Conservation (phyloP, 495 filamentous ascomycete species). For the Evansstolkia leycettana region DNA sequence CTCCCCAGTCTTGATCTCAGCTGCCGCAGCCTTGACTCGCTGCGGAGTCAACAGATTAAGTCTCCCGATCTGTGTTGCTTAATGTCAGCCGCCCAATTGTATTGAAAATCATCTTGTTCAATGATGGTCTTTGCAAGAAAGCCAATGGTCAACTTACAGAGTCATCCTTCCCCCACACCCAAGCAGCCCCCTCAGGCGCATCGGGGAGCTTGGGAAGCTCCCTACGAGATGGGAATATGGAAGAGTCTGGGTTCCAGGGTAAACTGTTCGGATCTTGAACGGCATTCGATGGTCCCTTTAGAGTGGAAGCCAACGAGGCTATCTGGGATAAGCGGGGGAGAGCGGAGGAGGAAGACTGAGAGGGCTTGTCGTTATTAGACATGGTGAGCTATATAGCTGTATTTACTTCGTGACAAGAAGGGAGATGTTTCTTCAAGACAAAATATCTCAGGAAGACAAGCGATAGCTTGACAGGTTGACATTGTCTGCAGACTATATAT, state of each 20-base stretch:
- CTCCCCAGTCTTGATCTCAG: constrained; percentile 41
- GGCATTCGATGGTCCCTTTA: background rate
- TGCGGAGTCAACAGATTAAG: constrained; percentile 47
- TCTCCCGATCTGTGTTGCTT: constrained; percentile 28
- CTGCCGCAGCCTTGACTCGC: constrained; percentile 36
- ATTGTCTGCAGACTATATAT: too few species aligned
- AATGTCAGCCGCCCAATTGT: too few species aligned
- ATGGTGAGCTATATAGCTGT: too few species aligned
- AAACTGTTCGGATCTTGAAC: constrained; percentile 20
- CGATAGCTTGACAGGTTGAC: too few species aligned
- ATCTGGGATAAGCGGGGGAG: too few species aligned
- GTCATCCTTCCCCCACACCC: constrained; percentile 54
- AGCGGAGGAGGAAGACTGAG: too few species aligned
- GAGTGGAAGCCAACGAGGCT: background rate
- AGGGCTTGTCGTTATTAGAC: too few species aligned
- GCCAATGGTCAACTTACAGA: constrained; percentile 18
- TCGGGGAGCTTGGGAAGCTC: constrained; percentile 36
- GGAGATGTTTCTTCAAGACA: too few species aligned
- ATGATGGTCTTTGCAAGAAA: too few species aligned
- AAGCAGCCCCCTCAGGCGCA: constrained; percentile 39
- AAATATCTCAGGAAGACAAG: too few species aligned
- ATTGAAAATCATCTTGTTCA: too few species aligned
- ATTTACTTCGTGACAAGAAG: too few species aligned
- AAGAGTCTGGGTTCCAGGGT: constrained; percentile 42
- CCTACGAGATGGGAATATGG: constrained; percentile 38